A percentile compares a stretch with the other conserved stretches of the same genome.
These are phyloP conservation scores for Scolecobasidium constrictum DNA, from an alignment of 2,329 filamentous ascomycete species.

Conservation along the genomic window DNA sequence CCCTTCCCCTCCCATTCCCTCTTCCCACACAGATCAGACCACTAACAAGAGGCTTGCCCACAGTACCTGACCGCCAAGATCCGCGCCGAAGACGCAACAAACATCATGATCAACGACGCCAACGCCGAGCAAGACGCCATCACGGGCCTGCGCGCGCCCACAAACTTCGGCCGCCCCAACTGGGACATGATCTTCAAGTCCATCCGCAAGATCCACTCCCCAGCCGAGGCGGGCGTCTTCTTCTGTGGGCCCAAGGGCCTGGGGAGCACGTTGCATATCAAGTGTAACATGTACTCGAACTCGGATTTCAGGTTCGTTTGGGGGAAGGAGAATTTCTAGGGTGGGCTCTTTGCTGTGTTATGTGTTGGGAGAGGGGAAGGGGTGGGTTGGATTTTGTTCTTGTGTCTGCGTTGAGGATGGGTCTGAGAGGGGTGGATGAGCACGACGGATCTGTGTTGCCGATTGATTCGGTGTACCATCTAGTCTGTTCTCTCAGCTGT, in stretches of 20 bases:
- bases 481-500: no score
- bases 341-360: no score
- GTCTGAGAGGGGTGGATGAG: no score
- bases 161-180: conserved; percentile 77
- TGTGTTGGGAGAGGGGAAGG: neutral
- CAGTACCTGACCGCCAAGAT: conserved; percentile 77
- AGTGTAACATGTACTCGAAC: conserved; percentile 82
- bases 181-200: conserved; percentile 86
- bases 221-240: conserved; percentile 39
- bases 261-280: conserved; percentile 66
- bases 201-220: conserved; percentile 57
- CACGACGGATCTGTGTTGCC: no score
- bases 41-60: neutral
- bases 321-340: conserved; percentile 59
- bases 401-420: no score
- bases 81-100: conserved; percentile 74
- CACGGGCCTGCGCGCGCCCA: conserved; percentile 69
- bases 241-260: conserved; percentile 78
- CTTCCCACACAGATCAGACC: conserved; percentile 11
- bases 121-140: conserved; percentile 78
- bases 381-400: no score
- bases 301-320: conserved; percentile 60
- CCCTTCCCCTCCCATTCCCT: conserved; percentile 1
- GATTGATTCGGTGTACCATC: no score
- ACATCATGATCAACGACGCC: conserved; percentile 88